A percentile compares a stretch with the other conserved stretches of the same genome.
Evolutionary conservation across 192 early-diverging fungal species (phyloP).

Genomic region (Thoreauomyces humboldtii): DNA sequence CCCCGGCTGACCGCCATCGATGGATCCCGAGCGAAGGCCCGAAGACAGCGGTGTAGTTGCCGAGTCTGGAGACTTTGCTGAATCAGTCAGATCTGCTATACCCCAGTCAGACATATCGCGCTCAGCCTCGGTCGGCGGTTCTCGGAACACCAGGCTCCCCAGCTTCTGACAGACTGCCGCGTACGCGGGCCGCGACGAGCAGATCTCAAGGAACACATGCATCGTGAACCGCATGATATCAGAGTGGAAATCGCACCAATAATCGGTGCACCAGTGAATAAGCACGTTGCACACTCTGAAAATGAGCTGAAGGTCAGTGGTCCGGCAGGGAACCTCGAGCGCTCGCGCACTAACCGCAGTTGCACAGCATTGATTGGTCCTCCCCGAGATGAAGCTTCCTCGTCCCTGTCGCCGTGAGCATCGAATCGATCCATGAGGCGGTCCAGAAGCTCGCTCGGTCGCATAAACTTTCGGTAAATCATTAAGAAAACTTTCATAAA

Average conservation of each 20-base stretch:
- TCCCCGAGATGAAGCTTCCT: background rate
- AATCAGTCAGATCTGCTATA: conserved; percentile 25
- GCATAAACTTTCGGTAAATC: conserved; percentile 41
- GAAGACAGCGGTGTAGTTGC: background rate
- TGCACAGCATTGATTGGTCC: conserved; percentile 39
- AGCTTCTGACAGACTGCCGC: conserved; percentile 33
- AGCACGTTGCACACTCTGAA: conserved; percentile 47
- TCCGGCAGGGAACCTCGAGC: background rate
- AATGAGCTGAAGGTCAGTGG: background rate
- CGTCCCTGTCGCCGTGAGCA: conserved; percentile 12
- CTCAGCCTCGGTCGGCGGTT: conserved; percentile 24
- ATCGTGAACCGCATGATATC: conserved; percentile 46
- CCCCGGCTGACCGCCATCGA: background rate
- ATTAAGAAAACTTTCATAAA: conserved; percentile 42
- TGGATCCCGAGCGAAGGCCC: background rate
- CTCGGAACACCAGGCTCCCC: conserved; percentile 21
- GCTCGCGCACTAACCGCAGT: conserved; percentile 28
- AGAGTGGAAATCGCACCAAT: conserved; percentile 43
- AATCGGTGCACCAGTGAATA: conserved; percentile 33
- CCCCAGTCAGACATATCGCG: conserved; percentile 33
- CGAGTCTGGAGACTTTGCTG: background rate
- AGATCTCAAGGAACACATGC: conserved; percentile 38
- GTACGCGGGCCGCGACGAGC: conserved; percentile 23
- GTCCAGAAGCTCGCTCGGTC: conserved; percentile 44
- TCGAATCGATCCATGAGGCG: conserved; percentile 45